Conservation (phyloP, 805 yeast genomes). For the Monosporozyma aerobia region DNA sequence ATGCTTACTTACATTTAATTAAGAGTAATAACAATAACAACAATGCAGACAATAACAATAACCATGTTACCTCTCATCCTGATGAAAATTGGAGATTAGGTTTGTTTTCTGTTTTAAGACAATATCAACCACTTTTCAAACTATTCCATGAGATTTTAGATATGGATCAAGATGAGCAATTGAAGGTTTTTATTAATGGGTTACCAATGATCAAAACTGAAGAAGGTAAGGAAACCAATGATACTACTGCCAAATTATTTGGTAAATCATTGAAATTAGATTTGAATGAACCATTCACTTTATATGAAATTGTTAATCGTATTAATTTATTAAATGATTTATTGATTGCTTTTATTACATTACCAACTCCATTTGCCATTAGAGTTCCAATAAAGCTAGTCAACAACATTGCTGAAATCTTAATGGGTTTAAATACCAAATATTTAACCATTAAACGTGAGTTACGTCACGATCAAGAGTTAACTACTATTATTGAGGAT, state of each 20-base stretch:
- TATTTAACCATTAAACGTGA: constrained; percentile 50
- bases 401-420: constrained; percentile 42
- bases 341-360: constrained; percentile 37
- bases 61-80: constrained; percentile 29
- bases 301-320: constrained; percentile 45
- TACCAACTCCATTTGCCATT: constrained; percentile 47
- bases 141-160: constrained; percentile 53
- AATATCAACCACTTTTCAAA: constrained; percentile 45
- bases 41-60: constrained; percentile 23
- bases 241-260: constrained; percentile 13
- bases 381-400: constrained; percentile 57
- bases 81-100: constrained; percentile 42
- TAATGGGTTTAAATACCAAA: constrained; percentile 46
- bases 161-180: constrained; percentile 46
- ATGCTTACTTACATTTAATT: constrained; percentile 47
- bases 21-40: constrained; percentile 38
- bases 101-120: constrained; percentile 40
- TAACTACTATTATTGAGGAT: constrained; percentile 36
- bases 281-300: constrained; percentile 43
- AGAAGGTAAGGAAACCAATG: constrained; percentile 3
- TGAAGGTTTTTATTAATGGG: constrained; percentile 32
- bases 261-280: constrained; percentile 51
- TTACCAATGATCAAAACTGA: constrained; percentile 27
- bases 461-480: constrained; percentile 42
- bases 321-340: constrained; percentile 39